A percentile compares a stretch with the other conserved stretches of the same genome.
phyloP scores from a whole-genome alignment of 345 rosid genomes.

The Lepidium sativum region DNA sequence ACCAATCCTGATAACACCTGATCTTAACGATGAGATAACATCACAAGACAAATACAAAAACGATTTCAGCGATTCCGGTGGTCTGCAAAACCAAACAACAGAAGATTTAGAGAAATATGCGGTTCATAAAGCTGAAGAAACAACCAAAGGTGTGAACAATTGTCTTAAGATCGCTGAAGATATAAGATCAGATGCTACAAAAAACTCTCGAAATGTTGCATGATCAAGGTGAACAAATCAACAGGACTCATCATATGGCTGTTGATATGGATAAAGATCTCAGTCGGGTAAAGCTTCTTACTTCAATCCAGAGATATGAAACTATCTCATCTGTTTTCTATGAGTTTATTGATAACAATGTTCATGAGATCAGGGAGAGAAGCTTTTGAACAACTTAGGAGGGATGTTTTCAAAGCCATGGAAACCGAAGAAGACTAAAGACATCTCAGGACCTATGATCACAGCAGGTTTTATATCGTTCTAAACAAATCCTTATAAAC shows the following conservation, averaged over 20 bases:
- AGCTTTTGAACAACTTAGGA: conserved; percentile 76
- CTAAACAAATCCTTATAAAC: neutral
- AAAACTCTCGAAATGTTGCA: conserved; percentile 79
- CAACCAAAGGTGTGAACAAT: conserved; percentile 59
- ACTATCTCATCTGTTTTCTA: neutral
- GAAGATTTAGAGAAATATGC: conserved; percentile 88
- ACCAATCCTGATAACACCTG: conserved; percentile 40
- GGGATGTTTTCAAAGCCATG: conserved; percentile 92
- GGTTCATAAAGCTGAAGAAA: conserved; percentile 76
- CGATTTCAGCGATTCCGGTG: conserved; percentile 64
- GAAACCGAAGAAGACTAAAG: conserved; percentile 82
- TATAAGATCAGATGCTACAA: conserved; percentile 64
- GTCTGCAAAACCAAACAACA: conserved; percentile 60
- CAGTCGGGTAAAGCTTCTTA: conserved; percentile 36
- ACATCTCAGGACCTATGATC: conserved; percentile 60
- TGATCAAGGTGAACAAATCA: conserved; percentile 82
- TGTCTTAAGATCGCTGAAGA: conserved; percentile 80
- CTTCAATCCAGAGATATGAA: neutral
- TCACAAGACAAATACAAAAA: conserved; percentile 41
- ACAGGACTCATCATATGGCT: conserved; percentile 60
- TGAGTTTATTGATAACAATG: neutral
- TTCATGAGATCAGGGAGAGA: conserved; percentile 66
- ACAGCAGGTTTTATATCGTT: conserved; percentile 40
- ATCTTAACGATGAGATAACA: conserved; percentile 22
- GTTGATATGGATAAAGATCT: conserved; percentile 83